Base-by-base conservation (phyloP, 768 basidiomycete species). In the Boletus edulis region DNA sequence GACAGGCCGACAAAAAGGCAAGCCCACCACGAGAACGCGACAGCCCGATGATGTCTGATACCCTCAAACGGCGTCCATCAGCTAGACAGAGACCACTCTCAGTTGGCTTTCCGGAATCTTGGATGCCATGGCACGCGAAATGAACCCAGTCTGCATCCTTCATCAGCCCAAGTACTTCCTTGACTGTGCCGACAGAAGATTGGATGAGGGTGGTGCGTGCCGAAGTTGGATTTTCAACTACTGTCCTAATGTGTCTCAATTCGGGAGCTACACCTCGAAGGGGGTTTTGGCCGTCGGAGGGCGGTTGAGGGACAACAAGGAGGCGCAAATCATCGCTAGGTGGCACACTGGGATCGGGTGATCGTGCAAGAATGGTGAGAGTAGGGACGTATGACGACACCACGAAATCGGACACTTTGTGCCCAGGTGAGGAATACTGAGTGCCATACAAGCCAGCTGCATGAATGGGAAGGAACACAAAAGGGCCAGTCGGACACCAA, bases 241-340 rank as follows among this genome's bases (percentile, higher is more conserved):
- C 20, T 2, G 13, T 1, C 9, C 20, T 47, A 27, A 20, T 70
- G 68, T 50, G 69, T 70, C 39, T 60, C 70, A 51, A 61, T 61
- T 53, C 54, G 1, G 56, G 55, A 15, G 58, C 46, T 6, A 57
- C 44, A n/a, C 55, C 57, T 3, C 52, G 59, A 5, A 68, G 52
- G 20, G 39, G 39, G 7, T 2, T 3, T 12, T 41, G 46, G 2
- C 59, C 56, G 17, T 56, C 60, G 2, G 67, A 51, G 0, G 45
- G n/a, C n/a, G n/a, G n/a, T n/a, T n/a, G n/a, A n/a, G n/a, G n/a
- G n/a, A n/a, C n/a, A n/a, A n/a, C n/a, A n/a, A n/a, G n/a, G n/a
- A n/a, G n/a, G n/a, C n/a, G n/a, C n/a, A n/a, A n/a, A n/a, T n/a
- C n/a, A n/a, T n/a, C n/a, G n/a, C n/a, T n/a, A n/a, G n/a, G n/a